Base-by-base conservation (phyloP, 768 basidiomycete species). In the Cubamyces sp. region DNA sequence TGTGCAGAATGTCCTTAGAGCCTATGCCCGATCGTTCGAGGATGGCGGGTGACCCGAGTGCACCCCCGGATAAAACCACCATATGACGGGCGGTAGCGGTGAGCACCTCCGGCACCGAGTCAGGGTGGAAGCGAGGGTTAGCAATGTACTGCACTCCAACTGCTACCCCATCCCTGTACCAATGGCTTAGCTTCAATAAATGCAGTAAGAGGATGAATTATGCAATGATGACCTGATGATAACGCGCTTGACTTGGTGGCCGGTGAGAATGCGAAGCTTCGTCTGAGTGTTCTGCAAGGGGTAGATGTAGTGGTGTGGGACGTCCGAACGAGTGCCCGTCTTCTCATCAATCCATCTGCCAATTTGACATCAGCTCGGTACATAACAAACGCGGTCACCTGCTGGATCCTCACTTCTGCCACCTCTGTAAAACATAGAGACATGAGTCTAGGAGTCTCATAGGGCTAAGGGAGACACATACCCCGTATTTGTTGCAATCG, bases 251-350 rank as follows among this genome's bases (percentile, higher is more conserved):
- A 79, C 78, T 16, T 71, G 67, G 30, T 68, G 70, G 0, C 73
- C 78, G 1, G 72, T 74, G 0, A 78, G 45, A 50, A 79, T 75
- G 7, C 68, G 68, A 6, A 71, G 57, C 8, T 65, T 68, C 3
- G 73, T 69, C 1, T 70, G 19, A 30, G 41, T 47, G 68, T 53
- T 34, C 23, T 64, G 61, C 50, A 68, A 68, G 49, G 68, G 68
- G 47, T 79, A 81, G 1, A 81, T 59, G 56, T 77, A 76, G 50
- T 71, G 25, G 30, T 80, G 80, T 2, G 87, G 78, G 1, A 81
- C 69, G 68, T 88, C 86, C 0, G 87, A 88, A 30, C 87, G 83
- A 43, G 66, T 77, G 30, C 87, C 87, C 3, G 80, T 84, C 15
- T 73, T 71, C 2, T 69, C 73, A 60, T 84, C 76, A 8, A 89